phyloP scores from a whole-genome alignment of 768 basidiomycete species.

The Aureoboletus auriporus region DNA sequence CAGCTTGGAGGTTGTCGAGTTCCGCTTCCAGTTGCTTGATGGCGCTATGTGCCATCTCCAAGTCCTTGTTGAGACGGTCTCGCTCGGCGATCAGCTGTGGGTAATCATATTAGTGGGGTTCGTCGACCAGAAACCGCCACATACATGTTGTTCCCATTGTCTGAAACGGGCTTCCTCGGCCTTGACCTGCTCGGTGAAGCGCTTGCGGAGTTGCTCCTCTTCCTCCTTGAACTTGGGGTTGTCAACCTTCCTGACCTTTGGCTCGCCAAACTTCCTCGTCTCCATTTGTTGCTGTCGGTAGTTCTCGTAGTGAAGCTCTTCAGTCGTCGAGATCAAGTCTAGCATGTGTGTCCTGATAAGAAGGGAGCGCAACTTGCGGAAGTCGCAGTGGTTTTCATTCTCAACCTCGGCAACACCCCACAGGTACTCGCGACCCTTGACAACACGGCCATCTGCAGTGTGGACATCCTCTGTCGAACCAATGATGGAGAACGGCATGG shows the following conservation, averaged over 20 bases:
- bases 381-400: conserved; percentile 99
- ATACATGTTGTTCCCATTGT: conserved; percentile 98
- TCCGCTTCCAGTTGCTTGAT: conserved; percentile 92
- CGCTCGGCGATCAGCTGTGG: conserved; percentile 92
- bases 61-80: conserved; percentile 97
- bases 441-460: conserved; percentile 84
- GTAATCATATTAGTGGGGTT: conserved; percentile 13
- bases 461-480: conserved; percentile 94
- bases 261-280: conserved; percentile 97
- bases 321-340: conserved; percentile 93
- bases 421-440: conserved; percentile 97
- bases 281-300: conserved; percentile 99
- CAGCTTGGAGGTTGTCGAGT: conserved; percentile 84
- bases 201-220: conserved; percentile 92
- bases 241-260: conserved; percentile 97
- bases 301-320: conserved; percentile 95
- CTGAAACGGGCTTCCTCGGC: conserved; percentile 95
- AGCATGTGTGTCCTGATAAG: conserved; percentile 98
- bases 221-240: conserved; percentile 99
- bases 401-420: conserved; percentile 99
- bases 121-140: conserved; percentile 22
- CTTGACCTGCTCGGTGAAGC: conserved; percentile 99
- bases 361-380: conserved; percentile 93
- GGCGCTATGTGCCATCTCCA: conserved; percentile 86
- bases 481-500: conserved; percentile 98